Evolutionary conservation across 2,329 filamentous ascomycete species (phyloP), one percentile per base, ranked within the genome.

Genomic region (Ambrosiella cleistominuta): DNA sequence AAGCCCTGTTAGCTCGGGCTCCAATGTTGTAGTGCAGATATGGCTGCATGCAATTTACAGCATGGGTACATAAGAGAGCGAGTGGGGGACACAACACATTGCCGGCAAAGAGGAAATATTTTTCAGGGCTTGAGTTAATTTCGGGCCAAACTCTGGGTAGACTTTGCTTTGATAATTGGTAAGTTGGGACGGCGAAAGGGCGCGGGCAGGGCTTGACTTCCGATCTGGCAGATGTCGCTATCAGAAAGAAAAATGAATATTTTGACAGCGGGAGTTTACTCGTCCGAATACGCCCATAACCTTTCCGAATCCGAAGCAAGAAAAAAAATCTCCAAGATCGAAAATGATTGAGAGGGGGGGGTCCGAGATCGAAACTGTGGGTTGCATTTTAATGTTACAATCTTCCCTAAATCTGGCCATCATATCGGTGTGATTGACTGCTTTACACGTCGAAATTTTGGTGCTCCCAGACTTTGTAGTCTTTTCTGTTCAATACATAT

Each of bases 1-100:
- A 54, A 54, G 52, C 52, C 52, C 52, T 54, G 38, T 39, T 19
- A 42, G 52, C 52, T 54, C 52, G 40, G 52, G 42, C 52, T 15
- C 15, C 27, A 36, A 54, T 39, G 52, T 54, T 17, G 52, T 19
- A 54, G 52, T 42, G 52, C 52, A 54, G 52, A 54, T 54, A 17
- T 54, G 52, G 38, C 39, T 54, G 52, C 52, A 54, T 54, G 15
- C 15, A 51, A 51, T 15, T 19, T 51, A 2, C 47, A 51, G 19
- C 17, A 35, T 51, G 27, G 27, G 44, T 17, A 47, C 44, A 47
- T 47, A 47, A 47, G 19, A 17, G 8, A 15, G 44, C 13, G 19
- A 47, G n/a, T 47, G n/a, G n/a, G 11, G 11, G n/a, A n/a, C 27
- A 27, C 4, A 27, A 27, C 2, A 27, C 27, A 27, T 27, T 27